Base-by-base conservation (phyloP, 139 green algal genomes). In the Coccomyxa sp. region DNA sequence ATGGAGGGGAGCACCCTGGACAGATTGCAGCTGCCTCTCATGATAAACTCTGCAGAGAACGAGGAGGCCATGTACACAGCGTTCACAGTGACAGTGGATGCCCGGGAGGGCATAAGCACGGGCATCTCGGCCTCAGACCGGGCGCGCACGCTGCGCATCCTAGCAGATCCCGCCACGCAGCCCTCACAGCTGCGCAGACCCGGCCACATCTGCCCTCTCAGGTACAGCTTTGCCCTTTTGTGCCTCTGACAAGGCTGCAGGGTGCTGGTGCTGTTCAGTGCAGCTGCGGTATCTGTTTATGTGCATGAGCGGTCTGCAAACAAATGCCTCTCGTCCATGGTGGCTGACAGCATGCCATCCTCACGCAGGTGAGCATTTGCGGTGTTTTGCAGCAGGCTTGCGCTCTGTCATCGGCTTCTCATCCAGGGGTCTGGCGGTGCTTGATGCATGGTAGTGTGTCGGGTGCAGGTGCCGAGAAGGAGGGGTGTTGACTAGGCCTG, bases 161-260 rank as follows among this genome's bases (percentile, higher is more conserved):
- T 99, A 75, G 91, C 93, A 5, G 81, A 93, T 73, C 88, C 90
- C 1, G 37, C 50, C 2, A 83, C 86, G 9, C 39, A 55, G 5
- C 64, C 92, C 9, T 73, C 78, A 0, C 89, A 97, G 73, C 96
- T 99, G 81, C 89, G 88, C 69, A 83, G 91, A n/a, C 97, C 97
- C 0, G 97, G 97, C 0, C 97, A 99, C 90, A 96, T 99, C 77
- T 98, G 98, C 79, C 96, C 97, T 4, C 86, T 99, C 70, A 88
- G 95, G 33, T 88, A 82, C 36, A 77, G 89, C 0, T n/a, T n/a
- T n/a, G n/a, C n/a, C n/a, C n/a, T n/a, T n/a, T n/a, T n/a, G n/a
- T n/a, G n/a, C n/a, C n/a, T n/a, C n/a, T n/a, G n/a, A n/a, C n/a
- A n/a, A n/a, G n/a, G n/a, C n/a, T n/a, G n/a, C n/a, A n/a, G n/a